Conservation (phyloP, 495 filamentous ascomycete genomes). For the Penicillium riverlandense region DNA sequence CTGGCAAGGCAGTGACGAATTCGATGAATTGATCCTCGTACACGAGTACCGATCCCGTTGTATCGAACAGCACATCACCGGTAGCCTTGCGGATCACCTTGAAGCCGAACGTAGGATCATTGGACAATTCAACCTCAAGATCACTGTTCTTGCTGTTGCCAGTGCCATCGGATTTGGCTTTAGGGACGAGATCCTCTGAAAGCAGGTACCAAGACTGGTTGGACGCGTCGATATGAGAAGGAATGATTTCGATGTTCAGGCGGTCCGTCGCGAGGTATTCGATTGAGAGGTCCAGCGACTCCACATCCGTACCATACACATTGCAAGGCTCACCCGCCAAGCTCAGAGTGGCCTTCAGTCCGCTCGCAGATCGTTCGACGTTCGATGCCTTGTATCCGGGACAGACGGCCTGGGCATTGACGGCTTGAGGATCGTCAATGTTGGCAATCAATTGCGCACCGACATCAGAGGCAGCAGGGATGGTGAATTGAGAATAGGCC, state of each 20-base stretch:
- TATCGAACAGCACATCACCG: constrained; percentile 51
- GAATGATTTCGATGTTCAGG: constrained; percentile 47
- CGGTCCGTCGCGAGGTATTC: constrained; percentile 51
- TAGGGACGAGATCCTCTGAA: constrained; percentile 54
- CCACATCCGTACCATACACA: constrained; percentile 55
- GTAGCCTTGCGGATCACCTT: constrained; percentile 48
- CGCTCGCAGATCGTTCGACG: constrained; percentile 34
- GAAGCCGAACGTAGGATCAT: constrained; percentile 55
- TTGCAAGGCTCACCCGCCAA: constrained; percentile 54
- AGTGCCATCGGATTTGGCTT: constrained; percentile 41
- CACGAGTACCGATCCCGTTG: constrained; percentile 46
- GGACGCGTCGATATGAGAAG: constrained; percentile 51
- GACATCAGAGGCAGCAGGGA: constrained; percentile 48
- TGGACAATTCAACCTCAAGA: constrained; percentile 50
- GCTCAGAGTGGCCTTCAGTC: constrained; percentile 45
- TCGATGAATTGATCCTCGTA: constrained; percentile 63
- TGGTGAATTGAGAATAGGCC: constrained; percentile 38
- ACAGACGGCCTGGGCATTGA: constrained; percentile 62
- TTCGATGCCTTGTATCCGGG: constrained; percentile 54
- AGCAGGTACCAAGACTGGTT: constrained; percentile 65
- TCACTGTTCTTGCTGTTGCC: constrained; percentile 34
- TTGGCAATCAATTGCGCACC: constrained; percentile 59
- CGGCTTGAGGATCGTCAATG: constrained; percentile 62
- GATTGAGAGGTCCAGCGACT: constrained; percentile 46
- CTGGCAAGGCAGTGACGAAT: constrained; percentile 48